phyloP scores from a whole-genome alignment of 768 basidiomycete species.

The Suillus luteus region DNA sequence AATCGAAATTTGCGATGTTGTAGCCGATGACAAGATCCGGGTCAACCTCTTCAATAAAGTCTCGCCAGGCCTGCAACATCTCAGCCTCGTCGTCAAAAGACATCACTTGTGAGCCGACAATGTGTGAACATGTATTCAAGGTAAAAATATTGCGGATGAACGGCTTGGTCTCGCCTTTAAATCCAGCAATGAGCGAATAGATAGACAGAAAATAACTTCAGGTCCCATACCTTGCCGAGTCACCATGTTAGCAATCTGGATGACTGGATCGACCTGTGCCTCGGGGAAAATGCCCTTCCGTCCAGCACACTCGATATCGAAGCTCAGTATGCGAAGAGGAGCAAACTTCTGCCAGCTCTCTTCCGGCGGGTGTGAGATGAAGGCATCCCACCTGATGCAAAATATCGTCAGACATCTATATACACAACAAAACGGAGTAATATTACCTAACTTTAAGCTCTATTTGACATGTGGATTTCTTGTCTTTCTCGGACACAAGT shows the following conservation, averaged over 20 bases:
- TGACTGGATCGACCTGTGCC: constrained; percentile 86
- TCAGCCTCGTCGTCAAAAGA: constrained; percentile 74
- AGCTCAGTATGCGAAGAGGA: constrained; percentile 91
- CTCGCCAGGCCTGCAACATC: constrained; percentile 82
- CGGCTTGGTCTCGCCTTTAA: constrained; percentile 81
- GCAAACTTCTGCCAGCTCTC: constrained; percentile 92
- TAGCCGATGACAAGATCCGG: constrained; percentile 97
- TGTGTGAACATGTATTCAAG: constrained; percentile 89
- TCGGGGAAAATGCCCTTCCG: constrained; percentile 98
- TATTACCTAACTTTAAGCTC: constrained; percentile 75
- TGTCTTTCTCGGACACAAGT: constrained; percentile 54
- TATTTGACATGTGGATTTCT: constrained; percentile 84
- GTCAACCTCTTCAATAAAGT: constrained; percentile 88
- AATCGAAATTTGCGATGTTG: constrained; percentile 92
- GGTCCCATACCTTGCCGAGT: constrained; percentile 82
- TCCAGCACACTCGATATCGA: constrained; percentile 99
- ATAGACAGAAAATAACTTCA: background rate
- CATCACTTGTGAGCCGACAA: constrained; percentile 96
- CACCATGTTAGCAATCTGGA: constrained; percentile 99
- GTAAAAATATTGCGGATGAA: constrained; percentile 98
- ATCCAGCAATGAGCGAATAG: background rate
- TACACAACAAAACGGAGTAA: constrained; percentile 8
- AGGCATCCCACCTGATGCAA: constrained; percentile 66
- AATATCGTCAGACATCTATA: constrained; percentile 14
- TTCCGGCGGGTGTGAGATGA: constrained; percentile 91